Evolutionary conservation across 768 basidiomycete genomes (phyloP), one percentile per base, ranked within the genome.

Genomic region (Termitomyces sp.): DNA sequence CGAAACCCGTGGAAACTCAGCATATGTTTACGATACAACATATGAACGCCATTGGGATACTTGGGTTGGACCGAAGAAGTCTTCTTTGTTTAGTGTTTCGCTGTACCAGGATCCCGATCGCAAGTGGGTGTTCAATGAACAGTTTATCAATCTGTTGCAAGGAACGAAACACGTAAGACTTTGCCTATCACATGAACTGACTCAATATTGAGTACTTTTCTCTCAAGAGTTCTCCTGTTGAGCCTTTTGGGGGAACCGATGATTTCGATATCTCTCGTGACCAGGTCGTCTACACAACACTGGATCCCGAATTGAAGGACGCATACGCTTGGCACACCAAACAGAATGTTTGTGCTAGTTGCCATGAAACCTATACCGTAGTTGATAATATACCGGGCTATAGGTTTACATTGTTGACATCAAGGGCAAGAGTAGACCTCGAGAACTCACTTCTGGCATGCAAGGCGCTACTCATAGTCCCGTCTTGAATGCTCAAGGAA

Each of bases 321-420:
- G 89, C 94, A 0, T 85, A 81, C 42, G 89, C 94, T 0, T 85
- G 78, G 79, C 94, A 98, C 70, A 98, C 96, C 2, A 91, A 91
- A 63, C 89, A 93, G 66, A 86, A 95, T 63, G 88, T 95, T 23
- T 46, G 52, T 52, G 19, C 14, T 34, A 10, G 3, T 12, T 34
- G 17, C 12, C 25, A n/a, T 30, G 27, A 39, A 10, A 52, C 23
- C 16, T 16, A 45, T 52, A 16, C 40, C 27, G 12, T 12, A 14
- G 34, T 49, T 25, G 27, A 19, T 52, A 23, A 44, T 54, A 17
- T 43, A 23, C 49, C 10, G 12, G 19, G 11, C 0, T 27, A 11
- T 59, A 91, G 89, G 75, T 92, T 37, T 94, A 89, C 69, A 68
- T 89, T 51, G 82, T 90, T 21, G 77, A 78, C 54, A 77, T 91